Evolutionary conservation across 805 yeast genomes (phyloP).

Genomic region (Hanseniaspora taiwanica): DNA sequence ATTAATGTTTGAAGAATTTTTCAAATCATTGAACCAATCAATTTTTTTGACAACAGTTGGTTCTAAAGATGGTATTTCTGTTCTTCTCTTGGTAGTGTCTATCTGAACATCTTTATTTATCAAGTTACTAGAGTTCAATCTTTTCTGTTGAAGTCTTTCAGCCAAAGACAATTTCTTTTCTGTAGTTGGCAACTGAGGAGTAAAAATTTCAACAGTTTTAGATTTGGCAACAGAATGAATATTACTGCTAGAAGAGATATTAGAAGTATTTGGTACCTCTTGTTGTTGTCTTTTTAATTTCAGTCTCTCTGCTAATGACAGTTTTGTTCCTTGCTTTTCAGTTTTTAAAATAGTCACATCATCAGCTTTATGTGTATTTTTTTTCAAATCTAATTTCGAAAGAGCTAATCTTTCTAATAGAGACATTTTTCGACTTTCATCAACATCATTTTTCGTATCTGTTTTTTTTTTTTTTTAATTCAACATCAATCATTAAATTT

Average conservation of each 20-base stretch:
- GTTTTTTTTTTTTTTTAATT: no score
- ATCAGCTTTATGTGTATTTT: background rate
- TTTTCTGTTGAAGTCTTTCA: background rate
- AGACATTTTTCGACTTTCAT: background rate
- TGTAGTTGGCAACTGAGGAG: background rate
- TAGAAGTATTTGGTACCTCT: no score
- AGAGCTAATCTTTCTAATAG: background rate
- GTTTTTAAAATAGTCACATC: background rate
- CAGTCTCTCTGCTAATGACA: slow-evolving; percentile 4
- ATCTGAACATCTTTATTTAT: no score
- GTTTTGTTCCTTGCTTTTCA: background rate
- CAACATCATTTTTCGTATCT: background rate
- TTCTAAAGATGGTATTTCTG: no score
- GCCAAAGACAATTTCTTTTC: background rate
- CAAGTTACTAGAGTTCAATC: no score
- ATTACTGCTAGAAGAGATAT: no score
- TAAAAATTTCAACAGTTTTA: background rate
- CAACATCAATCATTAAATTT: no score
- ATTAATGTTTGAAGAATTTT: no score
- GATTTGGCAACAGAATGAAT: no score
- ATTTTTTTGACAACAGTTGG: background rate
- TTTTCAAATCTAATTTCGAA: background rate
- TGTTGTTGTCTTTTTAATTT: slow-evolving; percentile 4
- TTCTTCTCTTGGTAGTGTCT: no score
- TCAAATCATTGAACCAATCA: background rate